Percentiles rank a stretch among this genome's conserved stretches.
Evolutionary conservation across 2,329 filamentous ascomycete genomes (phyloP).

Genomic region (Pseudogymnoascus sp.): DNA sequence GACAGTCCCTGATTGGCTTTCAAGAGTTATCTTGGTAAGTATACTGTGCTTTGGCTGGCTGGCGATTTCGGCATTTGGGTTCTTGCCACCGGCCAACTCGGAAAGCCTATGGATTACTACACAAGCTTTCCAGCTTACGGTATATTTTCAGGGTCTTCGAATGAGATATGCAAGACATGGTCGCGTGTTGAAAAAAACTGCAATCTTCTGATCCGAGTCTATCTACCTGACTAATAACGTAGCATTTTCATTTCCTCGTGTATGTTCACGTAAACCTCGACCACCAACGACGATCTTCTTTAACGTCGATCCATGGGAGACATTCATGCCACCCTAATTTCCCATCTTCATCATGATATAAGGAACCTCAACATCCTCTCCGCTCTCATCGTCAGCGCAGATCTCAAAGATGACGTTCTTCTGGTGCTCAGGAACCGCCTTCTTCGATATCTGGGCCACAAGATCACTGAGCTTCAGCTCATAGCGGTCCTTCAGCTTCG

Average conservation of each 20-base stretch:
- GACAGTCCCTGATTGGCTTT: not conserved
- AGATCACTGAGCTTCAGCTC: slow-evolving; percentile 80
- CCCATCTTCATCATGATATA: slow-evolving; percentile 78
- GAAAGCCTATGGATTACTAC: not conserved
- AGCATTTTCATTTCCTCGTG: slow-evolving; percentile 6
- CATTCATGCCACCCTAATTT: slow-evolving; percentile 14
- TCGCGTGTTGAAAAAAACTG: slow-evolving; percentile 1
- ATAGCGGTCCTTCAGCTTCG: slow-evolving; percentile 73
- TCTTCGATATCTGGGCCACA: slow-evolving; percentile 84
- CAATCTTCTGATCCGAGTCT: slow-evolving; percentile 1
- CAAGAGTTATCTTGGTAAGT: not conserved
- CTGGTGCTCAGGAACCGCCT: slow-evolving; percentile 82
- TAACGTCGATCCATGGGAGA: not conserved
- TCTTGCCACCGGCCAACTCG: not conserved
- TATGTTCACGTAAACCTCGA: not conserved
- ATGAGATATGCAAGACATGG: not conserved
- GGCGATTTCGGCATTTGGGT: not conserved
- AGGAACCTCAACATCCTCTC: slow-evolving; percentile 93
- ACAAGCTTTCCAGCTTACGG: not conserved
- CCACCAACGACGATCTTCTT: not conserved
- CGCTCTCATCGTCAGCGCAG: slow-evolving; percentile 79
- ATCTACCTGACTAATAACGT: slow-evolving; percentile 6
- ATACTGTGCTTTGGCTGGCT: not conserved
- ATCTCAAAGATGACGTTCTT: slow-evolving; percentile 96
- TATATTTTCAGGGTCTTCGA: not conserved